A percentile compares a stretch with the other conserved stretches of the same genome.
phyloP scores from a whole-genome alignment of 139 green algal species.

The Edaphochlamys debaryana region DNA sequence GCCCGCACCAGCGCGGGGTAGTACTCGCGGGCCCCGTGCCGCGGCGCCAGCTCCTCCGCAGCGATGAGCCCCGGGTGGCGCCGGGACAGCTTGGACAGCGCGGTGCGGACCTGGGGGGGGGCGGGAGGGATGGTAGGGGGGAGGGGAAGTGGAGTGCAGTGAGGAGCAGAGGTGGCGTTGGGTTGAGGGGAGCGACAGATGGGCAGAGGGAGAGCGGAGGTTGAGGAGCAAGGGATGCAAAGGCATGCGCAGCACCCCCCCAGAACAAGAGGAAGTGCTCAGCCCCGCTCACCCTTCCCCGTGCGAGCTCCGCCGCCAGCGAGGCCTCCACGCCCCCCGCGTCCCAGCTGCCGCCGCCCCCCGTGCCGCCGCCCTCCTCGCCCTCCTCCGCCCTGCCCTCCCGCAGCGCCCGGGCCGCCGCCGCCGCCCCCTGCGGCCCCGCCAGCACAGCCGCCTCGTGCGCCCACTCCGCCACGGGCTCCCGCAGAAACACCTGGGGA shows the following conservation, averaged over 20 bases:
- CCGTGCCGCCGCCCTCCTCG: not conserved
- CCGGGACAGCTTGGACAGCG: conserved; percentile 59
- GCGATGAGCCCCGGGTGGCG: conserved; percentile 66
- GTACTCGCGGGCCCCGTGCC: conserved; percentile 13
- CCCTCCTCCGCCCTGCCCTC: not conserved
- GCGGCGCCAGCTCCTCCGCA: conserved; percentile 53
- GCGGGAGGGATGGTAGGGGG: too few species aligned
- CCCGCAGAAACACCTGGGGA: conserved; percentile 65
- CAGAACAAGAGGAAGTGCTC: not conserved
- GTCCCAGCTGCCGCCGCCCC: not conserved
- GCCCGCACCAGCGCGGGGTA: conserved; percentile 23
- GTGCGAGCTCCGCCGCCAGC: conserved; percentile 24
- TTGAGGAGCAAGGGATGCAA: too few species aligned
- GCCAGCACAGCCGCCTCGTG: conserved; percentile 58
- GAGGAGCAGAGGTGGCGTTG: not conserved
- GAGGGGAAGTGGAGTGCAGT: not conserved
- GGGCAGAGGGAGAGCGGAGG: too few species aligned
- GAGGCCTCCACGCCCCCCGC: not conserved
- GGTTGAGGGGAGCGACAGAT: not conserved
- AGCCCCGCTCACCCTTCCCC: not conserved
- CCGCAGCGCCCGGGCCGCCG: not conserved
- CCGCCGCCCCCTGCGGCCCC: not conserved
- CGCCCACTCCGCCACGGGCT: conserved; percentile 81
- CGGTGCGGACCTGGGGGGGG: conserved; percentile 58
- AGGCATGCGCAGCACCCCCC: too few species aligned